Conservation (phyloP, 495 filamentous ascomycete genomes). For the Neurospora sp. region DNA sequence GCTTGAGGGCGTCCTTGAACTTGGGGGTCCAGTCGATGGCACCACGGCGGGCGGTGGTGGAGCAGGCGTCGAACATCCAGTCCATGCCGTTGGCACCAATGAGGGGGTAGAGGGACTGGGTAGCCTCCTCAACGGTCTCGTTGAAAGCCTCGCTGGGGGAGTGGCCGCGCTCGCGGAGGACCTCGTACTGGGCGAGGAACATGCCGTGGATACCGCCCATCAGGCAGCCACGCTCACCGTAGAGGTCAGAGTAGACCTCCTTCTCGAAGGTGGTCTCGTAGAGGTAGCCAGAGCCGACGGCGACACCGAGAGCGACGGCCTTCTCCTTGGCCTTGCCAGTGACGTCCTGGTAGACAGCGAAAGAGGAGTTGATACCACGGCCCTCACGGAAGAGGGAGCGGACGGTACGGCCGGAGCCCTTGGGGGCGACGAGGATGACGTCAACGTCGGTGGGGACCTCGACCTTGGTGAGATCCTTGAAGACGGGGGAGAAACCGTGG, state of each 20-base stretch:
- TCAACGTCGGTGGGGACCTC: slow-evolving; percentile 91
- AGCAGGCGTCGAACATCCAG: slow-evolving; percentile 99
- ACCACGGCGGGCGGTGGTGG: slow-evolving; percentile 93
- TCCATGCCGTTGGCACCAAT: slow-evolving; percentile 97
- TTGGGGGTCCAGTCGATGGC: slow-evolving; percentile 94
- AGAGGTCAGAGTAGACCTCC: slow-evolving; percentile 98
- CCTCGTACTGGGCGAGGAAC: slow-evolving; percentile 99
- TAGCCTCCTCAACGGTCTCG: slow-evolving; percentile 99
- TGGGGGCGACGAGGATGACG: slow-evolving; percentile 98
- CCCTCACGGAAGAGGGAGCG: slow-evolving; percentile 95
- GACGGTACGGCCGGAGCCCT: slow-evolving; percentile 97
- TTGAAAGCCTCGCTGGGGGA: slow-evolving; percentile 98
- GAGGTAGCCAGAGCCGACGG: slow-evolving; percentile 91
- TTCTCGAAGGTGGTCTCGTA: slow-evolving; percentile 99
- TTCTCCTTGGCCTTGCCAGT: slow-evolving; percentile 97
- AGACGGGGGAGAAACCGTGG: slow-evolving; percentile 99
- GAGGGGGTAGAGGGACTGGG: slow-evolving; percentile 92
- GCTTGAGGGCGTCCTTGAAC: slow-evolving; percentile 96
- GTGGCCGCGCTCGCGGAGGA: slow-evolving; percentile 96
- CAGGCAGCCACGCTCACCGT: slow-evolving; percentile 98
- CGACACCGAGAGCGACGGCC: slow-evolving; percentile 93
- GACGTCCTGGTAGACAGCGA: slow-evolving; percentile 97
- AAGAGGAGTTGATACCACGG: slow-evolving; percentile 98
- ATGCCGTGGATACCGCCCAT: slow-evolving; percentile 99
- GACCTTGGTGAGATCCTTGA: slow-evolving; percentile 98